Evolutionary conservation across 495 filamentous ascomycete genomes (phyloP).

Genomic region (Durotheca rogersii): DNA sequence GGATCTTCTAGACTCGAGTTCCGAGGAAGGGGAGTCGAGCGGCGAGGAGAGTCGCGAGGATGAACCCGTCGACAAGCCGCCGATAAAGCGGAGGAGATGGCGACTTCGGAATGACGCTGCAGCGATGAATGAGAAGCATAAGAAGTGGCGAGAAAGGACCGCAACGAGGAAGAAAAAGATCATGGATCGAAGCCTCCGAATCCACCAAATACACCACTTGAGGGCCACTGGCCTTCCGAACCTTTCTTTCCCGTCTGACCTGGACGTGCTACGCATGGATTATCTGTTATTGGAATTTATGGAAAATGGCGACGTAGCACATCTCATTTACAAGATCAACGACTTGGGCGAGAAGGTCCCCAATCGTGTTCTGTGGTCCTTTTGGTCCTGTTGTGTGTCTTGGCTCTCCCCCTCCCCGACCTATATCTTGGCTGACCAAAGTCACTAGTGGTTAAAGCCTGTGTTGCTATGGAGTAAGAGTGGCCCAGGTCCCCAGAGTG

Average conservation of each 20-base stretch:
- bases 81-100: background rate
- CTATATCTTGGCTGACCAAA: conserved; percentile 1
- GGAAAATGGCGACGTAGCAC: conserved; percentile 11
- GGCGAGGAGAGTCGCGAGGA: conserved; percentile 6
- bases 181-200: too few relatives aligned
- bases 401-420: background rate
- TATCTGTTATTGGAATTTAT: conserved; percentile 15
- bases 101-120: background rate
- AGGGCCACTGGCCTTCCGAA: too few relatives aligned
- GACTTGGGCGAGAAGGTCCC: background rate
- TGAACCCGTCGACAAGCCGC: background rate
- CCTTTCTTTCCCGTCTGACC: background rate
- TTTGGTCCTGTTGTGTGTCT: conserved; percentile 22
- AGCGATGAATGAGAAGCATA: background rate
- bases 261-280: conserved; percentile 3
- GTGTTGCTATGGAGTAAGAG: conserved; percentile 23
- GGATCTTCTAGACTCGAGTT: too few relatives aligned
- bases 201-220: too few relatives aligned
- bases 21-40: too few relatives aligned
- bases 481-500: background rate
- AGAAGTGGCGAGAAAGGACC: background rate
- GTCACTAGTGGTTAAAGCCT: conserved; percentile 18
- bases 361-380: conserved; percentile 26
- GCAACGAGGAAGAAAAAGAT: too few relatives aligned
- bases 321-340: conserved; percentile 6